A percentile compares a stretch with the other conserved stretches of the same genome.
phyloP scores from a whole-genome alignment of 768 basidiomycete species.

The Cyathus striatus region DNA sequence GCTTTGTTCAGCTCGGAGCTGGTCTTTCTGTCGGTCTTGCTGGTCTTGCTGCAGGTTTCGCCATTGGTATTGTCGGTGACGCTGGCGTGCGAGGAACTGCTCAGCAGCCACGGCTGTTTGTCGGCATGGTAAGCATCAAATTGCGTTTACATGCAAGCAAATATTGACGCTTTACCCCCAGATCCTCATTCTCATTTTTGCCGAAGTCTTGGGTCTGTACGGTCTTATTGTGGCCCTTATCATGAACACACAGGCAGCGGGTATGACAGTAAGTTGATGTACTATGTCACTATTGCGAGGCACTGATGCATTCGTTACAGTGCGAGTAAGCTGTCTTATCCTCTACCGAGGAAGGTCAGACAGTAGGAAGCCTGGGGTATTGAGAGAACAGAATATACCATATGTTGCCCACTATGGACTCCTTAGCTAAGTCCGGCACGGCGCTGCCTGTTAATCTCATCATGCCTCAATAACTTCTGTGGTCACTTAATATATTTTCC shows the following conservation, averaged over 20 bases:
- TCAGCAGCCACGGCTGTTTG: constrained; percentile 91
- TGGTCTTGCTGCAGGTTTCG: constrained; percentile 95
- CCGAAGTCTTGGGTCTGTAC: constrained; percentile 90
- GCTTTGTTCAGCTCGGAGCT: constrained; percentile 91
- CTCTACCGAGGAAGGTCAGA: too few relatives aligned
- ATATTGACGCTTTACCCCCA: constrained; percentile 19
- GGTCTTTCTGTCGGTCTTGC: constrained; percentile 90
- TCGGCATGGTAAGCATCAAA: constrained; percentile 79
- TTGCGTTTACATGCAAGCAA: too few relatives aligned
- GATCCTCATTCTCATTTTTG: constrained; percentile 98
- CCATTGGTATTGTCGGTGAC: constrained; percentile 98
- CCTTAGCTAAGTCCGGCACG: too few relatives aligned
- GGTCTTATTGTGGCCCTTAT: constrained; percentile 94
- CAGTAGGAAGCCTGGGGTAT: too few relatives aligned
- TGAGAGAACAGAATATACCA: too few relatives aligned
- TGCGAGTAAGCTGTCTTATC: too few relatives aligned
- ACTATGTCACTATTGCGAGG: too few relatives aligned
- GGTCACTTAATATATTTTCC: too few relatives aligned
- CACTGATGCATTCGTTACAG: too few relatives aligned
- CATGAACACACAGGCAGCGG: constrained; percentile 75
- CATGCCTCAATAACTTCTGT: too few relatives aligned
- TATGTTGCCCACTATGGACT: too few relatives aligned
- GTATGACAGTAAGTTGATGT: constrained; percentile 23
- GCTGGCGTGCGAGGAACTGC: constrained; percentile 98
- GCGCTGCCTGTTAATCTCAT: too few relatives aligned